Percentiles rank a stretch among this genome's conserved stretches.
Evolutionary conservation across 2,329 filamentous ascomycete genomes (phyloP).

Genomic region (Rutstroemia sp.): DNA sequence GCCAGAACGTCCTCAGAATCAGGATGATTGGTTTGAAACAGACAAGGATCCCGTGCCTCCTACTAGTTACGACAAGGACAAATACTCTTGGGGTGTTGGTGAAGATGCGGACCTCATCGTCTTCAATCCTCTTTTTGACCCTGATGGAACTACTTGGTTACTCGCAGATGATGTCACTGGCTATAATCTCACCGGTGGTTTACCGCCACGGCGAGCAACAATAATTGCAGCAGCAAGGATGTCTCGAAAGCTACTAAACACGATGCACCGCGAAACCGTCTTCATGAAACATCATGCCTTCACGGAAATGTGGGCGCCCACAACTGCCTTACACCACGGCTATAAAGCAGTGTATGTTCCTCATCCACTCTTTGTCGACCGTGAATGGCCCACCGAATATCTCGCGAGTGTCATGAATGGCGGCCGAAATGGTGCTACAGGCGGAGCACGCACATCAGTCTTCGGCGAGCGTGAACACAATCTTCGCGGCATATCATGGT

Average conservation of each 20-base stretch:
- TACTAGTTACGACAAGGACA: constrained; percentile 67
- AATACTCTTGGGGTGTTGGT: constrained; percentile 78
- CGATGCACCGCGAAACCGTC: constrained; percentile 87
- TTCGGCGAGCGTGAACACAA: constrained; percentile 87
- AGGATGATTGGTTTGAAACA: constrained; percentile 63
- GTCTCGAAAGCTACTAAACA: constrained; percentile 68
- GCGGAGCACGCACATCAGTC: constrained; percentile 64
- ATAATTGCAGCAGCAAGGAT: constrained; percentile 87
- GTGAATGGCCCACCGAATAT: constrained; percentile 75
- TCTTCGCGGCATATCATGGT: constrained; percentile 81
- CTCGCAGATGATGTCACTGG: constrained; percentile 78
- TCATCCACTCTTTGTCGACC: constrained; percentile 81
- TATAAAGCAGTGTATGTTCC: constrained; percentile 88
- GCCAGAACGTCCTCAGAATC: constrained; percentile 60
- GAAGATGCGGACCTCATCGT: constrained; percentile 91
- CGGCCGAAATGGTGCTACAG: constrained; percentile 65
- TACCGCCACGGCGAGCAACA: constrained; percentile 68
- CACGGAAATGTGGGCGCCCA: constrained; percentile 93
- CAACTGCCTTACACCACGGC: constrained; percentile 81
- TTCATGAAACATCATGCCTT: constrained; percentile 85
- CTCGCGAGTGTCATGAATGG: constrained; percentile 75
- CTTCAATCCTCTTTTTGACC: constrained; percentile 87
- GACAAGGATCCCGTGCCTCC: constrained; percentile 70
- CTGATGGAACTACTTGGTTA: constrained; percentile 78
- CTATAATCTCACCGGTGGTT: constrained; percentile 59